Conservation (phyloP, 306 rosid species). For the Carpinus fangiana region DNA sequence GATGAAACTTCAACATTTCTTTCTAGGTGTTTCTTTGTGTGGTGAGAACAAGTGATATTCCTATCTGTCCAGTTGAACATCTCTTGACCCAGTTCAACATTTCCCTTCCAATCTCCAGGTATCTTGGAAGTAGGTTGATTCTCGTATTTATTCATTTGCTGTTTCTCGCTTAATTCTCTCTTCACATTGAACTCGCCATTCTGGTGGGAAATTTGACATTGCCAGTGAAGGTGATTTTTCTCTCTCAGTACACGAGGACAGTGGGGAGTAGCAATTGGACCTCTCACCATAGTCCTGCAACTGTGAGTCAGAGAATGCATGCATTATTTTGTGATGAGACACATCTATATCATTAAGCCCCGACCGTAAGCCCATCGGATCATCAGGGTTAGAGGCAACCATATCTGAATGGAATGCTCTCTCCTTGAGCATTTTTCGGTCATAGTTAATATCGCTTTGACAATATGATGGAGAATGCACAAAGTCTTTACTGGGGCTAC, state of each 20-base stretch:
- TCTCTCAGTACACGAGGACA: conserved; percentile 31
- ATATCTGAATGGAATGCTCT: conserved; percentile 41
- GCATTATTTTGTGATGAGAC: conserved; percentile 46
- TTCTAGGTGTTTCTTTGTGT: conserved; percentile 1
- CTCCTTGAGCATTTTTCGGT: conserved; percentile 43
- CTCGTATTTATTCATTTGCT: conserved; percentile 27
- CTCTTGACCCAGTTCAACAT: conserved; percentile 31
- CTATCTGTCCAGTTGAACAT: conserved; percentile 30
- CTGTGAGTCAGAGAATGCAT: conserved; percentile 51
- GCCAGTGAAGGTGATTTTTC: conserved; percentile 35
- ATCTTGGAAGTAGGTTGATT: conserved; percentile 29
- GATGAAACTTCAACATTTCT: conserved; percentile 36
- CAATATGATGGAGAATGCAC: conserved; percentile 38
- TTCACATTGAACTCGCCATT: conserved; percentile 34
- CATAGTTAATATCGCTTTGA: conserved; percentile 38
- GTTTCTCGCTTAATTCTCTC: conserved; percentile 34
- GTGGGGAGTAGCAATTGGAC: conserved; percentile 31
- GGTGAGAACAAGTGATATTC: conserved; percentile 29
- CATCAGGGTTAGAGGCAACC: conserved; percentile 35
- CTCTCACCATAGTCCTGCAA: conserved; percentile 49
- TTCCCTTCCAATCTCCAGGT: conserved; percentile 22
- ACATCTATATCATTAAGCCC: conserved; percentile 37
- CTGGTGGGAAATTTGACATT: conserved; percentile 44
- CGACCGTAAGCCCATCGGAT: conserved; percentile 29
- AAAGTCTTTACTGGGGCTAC: conserved; percentile 46